Evolutionary conservation across 2,329 filamentous ascomycete species (phyloP), one percentile per base, ranked within the genome.

Genomic region (Trichoderma afroharzianum): DNA sequence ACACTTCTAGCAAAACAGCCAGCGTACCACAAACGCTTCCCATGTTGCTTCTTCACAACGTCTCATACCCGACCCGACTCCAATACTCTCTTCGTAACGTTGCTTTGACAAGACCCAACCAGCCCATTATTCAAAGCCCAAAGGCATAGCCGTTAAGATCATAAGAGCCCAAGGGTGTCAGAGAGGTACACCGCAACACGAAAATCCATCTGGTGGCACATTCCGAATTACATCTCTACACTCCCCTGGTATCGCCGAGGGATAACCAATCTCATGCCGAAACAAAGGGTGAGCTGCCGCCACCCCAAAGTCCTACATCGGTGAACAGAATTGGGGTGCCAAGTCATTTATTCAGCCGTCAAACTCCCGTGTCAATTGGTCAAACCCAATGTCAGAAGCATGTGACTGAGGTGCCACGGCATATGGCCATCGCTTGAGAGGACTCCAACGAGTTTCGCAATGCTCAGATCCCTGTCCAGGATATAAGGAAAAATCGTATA

Each of bases 341-440:
- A 32, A 33, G n/a, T 24, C 64, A 33, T 47, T 24, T 47, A 5
- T 30, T 59, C 33, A 47, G 53, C 64, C 14, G 12, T 12, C 8
- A 47, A 68, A 4, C 15, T 50, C 28, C 18, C 9, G 12, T 9
- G 36, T 24, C n/a, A 50, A 59, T 59, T 68, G 14, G 55, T 9
- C 28, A 50, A 43, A 1, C 8, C 0, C n/a, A 26, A 68, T n/a
- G 64, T 30, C 33, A 68, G 36, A 64, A 61, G 33, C 55, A 61
- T 68, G 64, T 68, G 36, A 36, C 36, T 68, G 26, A 47, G 53
- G 64, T 68, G 14, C 1, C 33, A 68, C 64, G 33, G n/a, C 64
- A 30, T 47, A 33, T 61, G 12, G 11, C 50, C 28, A 68, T 47
- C 64, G 28, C 47, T 64, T 47, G 21, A 39, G 50, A 21, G 28